Evolutionary conservation across 202 grass and related monocot species (phyloP).

Genomic region (Bolboschoenoplectus hybrid): DNA sequence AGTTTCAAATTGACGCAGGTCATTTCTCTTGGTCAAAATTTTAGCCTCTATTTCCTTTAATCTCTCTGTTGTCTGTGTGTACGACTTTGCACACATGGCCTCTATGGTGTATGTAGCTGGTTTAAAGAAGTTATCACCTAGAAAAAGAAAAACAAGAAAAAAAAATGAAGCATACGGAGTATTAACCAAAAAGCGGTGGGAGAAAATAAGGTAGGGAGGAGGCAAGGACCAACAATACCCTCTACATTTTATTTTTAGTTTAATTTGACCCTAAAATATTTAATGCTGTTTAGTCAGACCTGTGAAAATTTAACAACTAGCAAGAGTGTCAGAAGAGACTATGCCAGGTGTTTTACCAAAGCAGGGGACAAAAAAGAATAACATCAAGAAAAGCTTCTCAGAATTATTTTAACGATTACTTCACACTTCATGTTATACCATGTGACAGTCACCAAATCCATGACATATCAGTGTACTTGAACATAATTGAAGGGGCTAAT

Average conservation of each 20-base stretch:
- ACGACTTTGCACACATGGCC: constrained; percentile 80
- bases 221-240: not conserved
- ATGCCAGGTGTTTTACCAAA: not conserved
- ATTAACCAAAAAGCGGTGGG: not conserved
- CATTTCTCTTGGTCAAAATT: constrained; percentile 93
- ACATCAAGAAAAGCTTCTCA: constrained; percentile 46
- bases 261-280: not conserved
- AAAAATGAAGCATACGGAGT: not conserved
- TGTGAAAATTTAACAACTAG: not conserved
- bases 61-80: constrained; percentile 83
- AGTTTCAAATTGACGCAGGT: constrained; percentile 84
- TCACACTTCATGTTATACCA: not conserved
- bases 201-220: not conserved
- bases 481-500: constrained; percentile 2
- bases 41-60: constrained; percentile 89
- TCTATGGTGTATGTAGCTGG: constrained; percentile 91
- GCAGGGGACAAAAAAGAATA: not conserved
- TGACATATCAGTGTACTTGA: not conserved
- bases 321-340: not conserved
- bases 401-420: constrained; percentile 33
- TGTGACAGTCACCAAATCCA: not conserved
- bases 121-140: constrained; percentile 99
- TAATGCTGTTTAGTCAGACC: not conserved
- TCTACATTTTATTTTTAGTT: not conserved
- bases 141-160: constrained; percentile 33